These are phyloP conservation scores for Ceratobasidium papillatum DNA, from an alignment of 1,284 basidiomycete species.

Conservation along the genomic window DNA sequence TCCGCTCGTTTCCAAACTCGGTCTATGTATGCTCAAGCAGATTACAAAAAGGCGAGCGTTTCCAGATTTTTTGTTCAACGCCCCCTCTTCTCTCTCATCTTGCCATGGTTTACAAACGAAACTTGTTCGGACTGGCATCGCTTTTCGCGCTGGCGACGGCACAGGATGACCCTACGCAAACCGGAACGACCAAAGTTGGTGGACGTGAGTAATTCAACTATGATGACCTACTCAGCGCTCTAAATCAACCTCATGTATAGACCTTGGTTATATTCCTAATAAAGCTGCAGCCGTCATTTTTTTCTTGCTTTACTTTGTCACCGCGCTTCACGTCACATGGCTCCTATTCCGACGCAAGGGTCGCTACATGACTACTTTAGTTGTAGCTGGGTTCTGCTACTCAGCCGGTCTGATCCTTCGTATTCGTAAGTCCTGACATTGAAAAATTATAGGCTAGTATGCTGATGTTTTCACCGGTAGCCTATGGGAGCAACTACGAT, in stretches of 20 bases:
- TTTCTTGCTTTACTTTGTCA: background rate
- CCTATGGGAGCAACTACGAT: background rate
- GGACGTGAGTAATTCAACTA: background rate
- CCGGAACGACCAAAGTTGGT: background rate
- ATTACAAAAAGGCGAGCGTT: too few relatives aligned
- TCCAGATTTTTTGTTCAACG: too few relatives aligned
- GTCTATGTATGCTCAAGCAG: background rate
- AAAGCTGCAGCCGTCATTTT: background rate
- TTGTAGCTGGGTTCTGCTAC: conserved; percentile 10
- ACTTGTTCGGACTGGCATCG: background rate
- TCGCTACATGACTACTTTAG: conserved; percentile 21
- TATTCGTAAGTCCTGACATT: conserved; percentile 1
- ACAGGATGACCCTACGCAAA: too few relatives aligned
- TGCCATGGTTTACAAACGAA: background rate
- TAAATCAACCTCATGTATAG: background rate
- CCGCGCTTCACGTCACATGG: background rate
- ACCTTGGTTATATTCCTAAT: conserved; percentile 6
- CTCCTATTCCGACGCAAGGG: background rate
- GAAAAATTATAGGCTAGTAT: background rate
- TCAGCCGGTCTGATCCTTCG: conserved; percentile 21
- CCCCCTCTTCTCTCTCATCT: background rate
- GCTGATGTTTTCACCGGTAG: background rate
- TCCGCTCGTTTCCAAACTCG: background rate
- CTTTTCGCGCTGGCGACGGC: background rate
- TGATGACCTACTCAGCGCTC: too few relatives aligned